phyloP scores from a whole-genome alignment of 2,329 filamentous ascomycete genomes.

The Beauveria brongniartii region DNA sequence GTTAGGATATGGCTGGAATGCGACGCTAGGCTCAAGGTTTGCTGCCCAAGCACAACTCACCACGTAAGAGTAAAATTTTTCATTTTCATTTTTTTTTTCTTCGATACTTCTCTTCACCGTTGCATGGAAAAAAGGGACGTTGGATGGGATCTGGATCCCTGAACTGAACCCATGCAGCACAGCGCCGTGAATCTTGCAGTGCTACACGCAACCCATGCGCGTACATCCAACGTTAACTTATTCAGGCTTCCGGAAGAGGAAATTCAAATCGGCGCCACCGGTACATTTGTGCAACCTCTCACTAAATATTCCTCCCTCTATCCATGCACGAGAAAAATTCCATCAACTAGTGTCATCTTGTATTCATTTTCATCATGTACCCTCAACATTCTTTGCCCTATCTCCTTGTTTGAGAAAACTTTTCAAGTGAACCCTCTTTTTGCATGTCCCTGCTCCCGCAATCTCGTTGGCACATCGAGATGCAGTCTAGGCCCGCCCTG shows the following conservation, averaged over 20 bases:
- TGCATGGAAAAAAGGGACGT: background rate
- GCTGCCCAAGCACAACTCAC: too few species aligned
- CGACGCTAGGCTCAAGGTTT: too few species aligned
- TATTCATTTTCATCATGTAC: too few species aligned
- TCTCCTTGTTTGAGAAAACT: too few species aligned
- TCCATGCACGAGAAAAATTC: too few species aligned
- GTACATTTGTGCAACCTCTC: background rate
- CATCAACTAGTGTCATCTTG: too few species aligned
- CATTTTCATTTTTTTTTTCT: background rate
- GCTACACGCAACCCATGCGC: background rate
- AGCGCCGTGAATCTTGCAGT: too few species aligned
- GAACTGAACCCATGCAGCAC: too few species aligned
- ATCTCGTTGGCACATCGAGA: background rate
- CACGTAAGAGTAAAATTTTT: too few species aligned
- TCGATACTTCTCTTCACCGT: background rate
- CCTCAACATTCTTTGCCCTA: too few species aligned
- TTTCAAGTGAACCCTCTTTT: too few species aligned
- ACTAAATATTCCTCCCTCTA: background rate
- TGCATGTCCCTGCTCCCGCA: background rate
- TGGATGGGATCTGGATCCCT: background rate
- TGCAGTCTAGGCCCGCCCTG: background rate
- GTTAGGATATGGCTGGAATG: too few species aligned
- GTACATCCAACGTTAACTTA: background rate
- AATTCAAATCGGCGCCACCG: conserved; percentile 1
- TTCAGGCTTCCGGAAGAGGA: background rate